Evolutionary conservation across 768 basidiomycete species (phyloP).

Genomic region (Russula griseocarnosa): DNA sequence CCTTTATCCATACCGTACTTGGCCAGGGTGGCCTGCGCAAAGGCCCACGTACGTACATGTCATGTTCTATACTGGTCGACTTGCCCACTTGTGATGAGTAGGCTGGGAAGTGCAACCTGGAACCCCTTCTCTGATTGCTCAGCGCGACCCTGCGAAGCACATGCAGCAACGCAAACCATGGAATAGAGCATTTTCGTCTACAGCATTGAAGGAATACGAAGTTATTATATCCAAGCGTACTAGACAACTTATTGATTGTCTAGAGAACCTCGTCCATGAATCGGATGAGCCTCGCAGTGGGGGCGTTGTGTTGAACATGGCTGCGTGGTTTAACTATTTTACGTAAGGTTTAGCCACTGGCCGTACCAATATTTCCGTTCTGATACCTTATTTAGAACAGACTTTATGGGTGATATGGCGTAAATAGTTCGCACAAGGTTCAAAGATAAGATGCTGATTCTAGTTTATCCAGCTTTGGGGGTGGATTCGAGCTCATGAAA

Average conservation of each 20-base stretch:
- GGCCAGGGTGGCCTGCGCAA: constrained; percentile 24
- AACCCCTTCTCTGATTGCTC: constrained; percentile 31
- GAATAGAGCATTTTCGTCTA: constrained; percentile 41
- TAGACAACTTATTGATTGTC: constrained; percentile 33
- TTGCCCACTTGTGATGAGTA: neutral
- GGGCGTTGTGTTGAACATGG: constrained; percentile 34
- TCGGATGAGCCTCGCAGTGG: constrained; percentile 13
- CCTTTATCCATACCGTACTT: constrained; percentile 6
- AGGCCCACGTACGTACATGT: constrained; percentile 18
- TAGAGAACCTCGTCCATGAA: constrained; percentile 22
- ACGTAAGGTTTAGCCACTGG: constrained; percentile 33
- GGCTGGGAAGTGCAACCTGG: constrained; percentile 15
- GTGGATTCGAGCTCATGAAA: constrained; percentile 30
- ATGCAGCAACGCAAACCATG: constrained; percentile 41
- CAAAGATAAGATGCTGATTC: neutral
- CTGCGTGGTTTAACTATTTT: constrained; percentile 38
- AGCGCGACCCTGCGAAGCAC: constrained; percentile 39
- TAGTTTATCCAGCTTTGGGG: constrained; percentile 30
- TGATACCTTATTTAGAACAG: constrained; percentile 35
- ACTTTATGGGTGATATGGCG: constrained; percentile 50
- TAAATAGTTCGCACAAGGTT: constrained; percentile 29
- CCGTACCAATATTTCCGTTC: neutral
- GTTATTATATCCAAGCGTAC: constrained; percentile 37
- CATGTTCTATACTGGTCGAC: too few relatives aligned
- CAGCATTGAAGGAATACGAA: constrained; percentile 44